These are phyloP conservation scores for Pseudotulostoma volvatum DNA, from an alignment of 495 filamentous ascomycete species.

Conservation along the genomic window DNA sequence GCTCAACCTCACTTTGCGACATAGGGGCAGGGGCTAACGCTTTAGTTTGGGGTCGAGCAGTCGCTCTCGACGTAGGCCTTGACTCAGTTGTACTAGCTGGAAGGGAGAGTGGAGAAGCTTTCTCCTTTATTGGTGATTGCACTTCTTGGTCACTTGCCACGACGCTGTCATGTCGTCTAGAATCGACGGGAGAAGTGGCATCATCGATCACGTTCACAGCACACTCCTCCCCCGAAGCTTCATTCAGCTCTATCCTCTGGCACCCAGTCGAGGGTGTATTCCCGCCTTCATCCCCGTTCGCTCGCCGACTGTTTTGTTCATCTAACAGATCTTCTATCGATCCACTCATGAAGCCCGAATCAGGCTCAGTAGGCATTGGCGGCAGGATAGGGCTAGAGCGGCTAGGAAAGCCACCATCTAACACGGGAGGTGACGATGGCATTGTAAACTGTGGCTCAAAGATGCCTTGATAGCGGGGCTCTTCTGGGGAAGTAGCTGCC, in stretches of 20 bases:
- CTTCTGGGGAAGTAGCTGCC: conserved; percentile 27
- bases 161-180: conserved; percentile 10
- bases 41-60: conserved; percentile 22
- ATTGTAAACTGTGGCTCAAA: conserved; percentile 41
- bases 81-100: conserved; percentile 15
- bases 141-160: conserved; percentile 7
- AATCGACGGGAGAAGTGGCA: conserved; percentile 15
- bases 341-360: conserved; percentile 73
- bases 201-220: conserved; percentile 20
- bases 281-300: conserved; percentile 14
- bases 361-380: conserved; percentile 39
- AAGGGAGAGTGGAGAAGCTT: conserved; percentile 7
- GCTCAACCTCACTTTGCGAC: conserved; percentile 20
- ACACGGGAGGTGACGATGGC: conserved; percentile 63
- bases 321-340: conserved; percentile 43
- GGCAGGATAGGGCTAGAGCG: conserved; percentile 65
- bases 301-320: conserved; percentile 28
- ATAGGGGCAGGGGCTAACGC: conserved; percentile 25
- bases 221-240: conserved; percentile 25
- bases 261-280: conserved; percentile 18
- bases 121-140: conserved; percentile 10
- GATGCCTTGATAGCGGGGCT: conserved; percentile 29
- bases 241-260: conserved; percentile 17
- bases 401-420: conserved; percentile 36
- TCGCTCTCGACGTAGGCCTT: conserved; percentile 23